phyloP scores from a whole-genome alignment of 345 rosid genomes.

The Aquilaria sinensis region DNA sequence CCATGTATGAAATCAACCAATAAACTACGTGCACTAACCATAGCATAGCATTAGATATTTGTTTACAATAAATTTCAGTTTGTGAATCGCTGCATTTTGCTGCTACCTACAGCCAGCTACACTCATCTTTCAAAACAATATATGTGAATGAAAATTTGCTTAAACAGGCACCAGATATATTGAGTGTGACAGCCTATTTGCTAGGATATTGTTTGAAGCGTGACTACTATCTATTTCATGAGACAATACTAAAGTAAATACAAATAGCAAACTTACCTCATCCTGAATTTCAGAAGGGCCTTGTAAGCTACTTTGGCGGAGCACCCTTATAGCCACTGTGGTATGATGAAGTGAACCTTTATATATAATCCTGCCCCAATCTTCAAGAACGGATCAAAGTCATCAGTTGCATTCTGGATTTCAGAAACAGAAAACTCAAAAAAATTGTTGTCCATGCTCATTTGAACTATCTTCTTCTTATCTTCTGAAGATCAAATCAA shows the following conservation, averaged over 20 bases:
- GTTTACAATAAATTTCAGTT: too few relatives aligned
- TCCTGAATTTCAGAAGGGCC: slow-evolving; percentile 16
- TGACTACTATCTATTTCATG: too few relatives aligned
- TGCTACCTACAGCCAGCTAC: too few relatives aligned
- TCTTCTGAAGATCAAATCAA: slow-evolving; percentile 19
- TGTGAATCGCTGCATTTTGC: too few relatives aligned
- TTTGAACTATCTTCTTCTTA: slow-evolving; percentile 21
- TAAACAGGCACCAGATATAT: too few relatives aligned
- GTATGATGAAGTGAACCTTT: slow-evolving; percentile 32
- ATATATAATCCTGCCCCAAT: slow-evolving; percentile 23
- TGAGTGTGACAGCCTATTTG: too few relatives aligned
- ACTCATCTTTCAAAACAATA: too few relatives aligned
- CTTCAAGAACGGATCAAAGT: slow-evolving; percentile 14
- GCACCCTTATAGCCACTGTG: slow-evolving; percentile 30
- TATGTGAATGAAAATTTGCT: too few relatives aligned
- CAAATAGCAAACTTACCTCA: slow-evolving; percentile 21
- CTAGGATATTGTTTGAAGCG: too few relatives aligned
- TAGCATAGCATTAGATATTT: too few relatives aligned
- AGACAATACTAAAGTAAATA: too few relatives aligned
- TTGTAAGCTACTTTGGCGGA: slow-evolving; percentile 14
- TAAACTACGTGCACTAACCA: not conserved
- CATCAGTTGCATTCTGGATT: slow-evolving; percentile 26
- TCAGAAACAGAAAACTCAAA: slow-evolving; percentile 21
- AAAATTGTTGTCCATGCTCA: slow-evolving; percentile 8
- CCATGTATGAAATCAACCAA: not conserved